phyloP scores from a whole-genome alignment of 441 rosid genomes.

The Geranium incanum region DNA sequence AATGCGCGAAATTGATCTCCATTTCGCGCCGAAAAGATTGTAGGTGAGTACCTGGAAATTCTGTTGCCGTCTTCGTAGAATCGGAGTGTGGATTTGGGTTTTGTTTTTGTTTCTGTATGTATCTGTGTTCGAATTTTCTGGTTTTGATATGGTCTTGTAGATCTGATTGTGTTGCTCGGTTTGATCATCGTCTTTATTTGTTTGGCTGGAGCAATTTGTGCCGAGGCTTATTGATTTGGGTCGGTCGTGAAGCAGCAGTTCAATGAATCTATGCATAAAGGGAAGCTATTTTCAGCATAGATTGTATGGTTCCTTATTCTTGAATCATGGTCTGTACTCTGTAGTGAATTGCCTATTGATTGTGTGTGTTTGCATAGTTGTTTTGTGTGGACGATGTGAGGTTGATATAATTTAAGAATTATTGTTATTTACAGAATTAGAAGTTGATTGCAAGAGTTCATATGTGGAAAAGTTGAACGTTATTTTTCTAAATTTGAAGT shows the following conservation, averaged over 20 bases:
- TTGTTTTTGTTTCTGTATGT: background rate
- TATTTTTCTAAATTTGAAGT: background rate
- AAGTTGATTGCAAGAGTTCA: background rate
- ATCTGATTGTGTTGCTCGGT: constrained; percentile 2
- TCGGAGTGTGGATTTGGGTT: background rate
- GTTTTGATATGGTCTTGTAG: background rate
- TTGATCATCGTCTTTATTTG: background rate
- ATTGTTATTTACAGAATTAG: background rate
- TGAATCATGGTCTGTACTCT: background rate
- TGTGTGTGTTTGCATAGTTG: background rate
- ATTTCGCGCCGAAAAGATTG: background rate
- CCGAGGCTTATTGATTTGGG: too few relatives aligned
- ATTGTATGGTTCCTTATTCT: background rate
- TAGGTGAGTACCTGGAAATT: background rate
- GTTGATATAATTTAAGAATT: background rate
- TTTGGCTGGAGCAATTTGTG: too few relatives aligned
- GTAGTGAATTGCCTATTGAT: too few relatives aligned
- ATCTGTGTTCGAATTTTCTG: background rate
- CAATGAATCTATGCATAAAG: background rate
- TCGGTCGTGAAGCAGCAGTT: background rate
- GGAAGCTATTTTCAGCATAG: background rate
- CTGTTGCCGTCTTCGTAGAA: background rate
- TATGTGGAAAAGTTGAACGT: background rate
- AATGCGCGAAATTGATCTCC: background rate
- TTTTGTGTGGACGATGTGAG: background rate